Conservation (phyloP, 2,329 filamentous ascomycete genomes). For the Fusarium austroafricanum region DNA sequence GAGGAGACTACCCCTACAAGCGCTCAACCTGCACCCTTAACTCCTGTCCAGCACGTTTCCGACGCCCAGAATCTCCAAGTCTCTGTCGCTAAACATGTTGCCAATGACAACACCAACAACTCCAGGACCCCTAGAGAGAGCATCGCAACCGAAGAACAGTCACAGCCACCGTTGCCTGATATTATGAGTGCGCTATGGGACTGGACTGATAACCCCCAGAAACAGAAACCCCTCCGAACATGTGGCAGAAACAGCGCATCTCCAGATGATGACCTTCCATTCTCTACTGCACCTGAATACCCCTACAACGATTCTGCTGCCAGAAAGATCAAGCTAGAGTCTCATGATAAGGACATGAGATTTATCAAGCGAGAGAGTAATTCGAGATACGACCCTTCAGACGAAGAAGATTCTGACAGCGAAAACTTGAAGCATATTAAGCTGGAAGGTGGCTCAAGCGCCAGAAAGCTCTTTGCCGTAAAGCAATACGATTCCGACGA, state of each 20-base stretch:
- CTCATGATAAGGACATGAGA: not conserved
- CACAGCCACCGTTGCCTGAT: not conserved
- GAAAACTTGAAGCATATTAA: not conserved
- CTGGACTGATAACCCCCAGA: not conserved
- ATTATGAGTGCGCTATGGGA: not conserved
- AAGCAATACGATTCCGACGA: not conserved
- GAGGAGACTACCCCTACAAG: not conserved
- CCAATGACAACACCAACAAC: not conserved
- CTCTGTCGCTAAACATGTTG: too few species aligned
- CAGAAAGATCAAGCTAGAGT: conserved; percentile 14
- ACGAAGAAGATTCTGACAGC: not conserved
- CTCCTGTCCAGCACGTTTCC: not conserved
- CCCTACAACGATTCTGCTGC: not conserved
- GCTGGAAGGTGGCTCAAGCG: not conserved
- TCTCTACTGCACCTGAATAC: conserved; percentile 12
- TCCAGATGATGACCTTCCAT: not conserved
- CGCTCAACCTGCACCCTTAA: not conserved
- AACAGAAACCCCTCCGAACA: not conserved
- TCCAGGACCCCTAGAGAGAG: not conserved
- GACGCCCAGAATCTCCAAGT: not conserved
- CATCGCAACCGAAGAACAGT: not conserved
- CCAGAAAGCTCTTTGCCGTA: not conserved
- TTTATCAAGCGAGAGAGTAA: conserved; percentile 1
- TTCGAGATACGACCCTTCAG: not conserved
- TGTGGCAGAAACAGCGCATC: not conserved